Conservation (phyloP, 1,284 basidiomycete genomes). For the Fomitopsis pinicola region DNA sequence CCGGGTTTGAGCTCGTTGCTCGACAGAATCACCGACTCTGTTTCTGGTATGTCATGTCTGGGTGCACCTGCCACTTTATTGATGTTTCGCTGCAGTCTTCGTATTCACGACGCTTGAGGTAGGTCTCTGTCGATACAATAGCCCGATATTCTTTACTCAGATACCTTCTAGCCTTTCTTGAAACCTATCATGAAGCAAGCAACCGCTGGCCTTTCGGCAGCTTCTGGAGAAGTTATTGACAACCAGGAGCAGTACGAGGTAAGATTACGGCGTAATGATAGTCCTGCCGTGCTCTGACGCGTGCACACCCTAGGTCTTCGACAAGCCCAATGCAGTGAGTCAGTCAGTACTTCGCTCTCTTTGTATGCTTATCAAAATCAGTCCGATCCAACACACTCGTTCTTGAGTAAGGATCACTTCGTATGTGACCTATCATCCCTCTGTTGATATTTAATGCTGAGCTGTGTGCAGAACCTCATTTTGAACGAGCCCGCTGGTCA, state of each 20-base stretch:
- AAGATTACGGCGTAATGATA: neutral
- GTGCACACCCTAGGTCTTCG: slow-evolving; percentile 52
- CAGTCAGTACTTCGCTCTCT: rapidly evolving
- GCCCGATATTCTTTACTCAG: neutral
- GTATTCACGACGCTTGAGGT: slow-evolving; percentile 68
- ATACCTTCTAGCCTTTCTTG: slow-evolving; percentile 60
- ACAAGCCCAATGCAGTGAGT: slow-evolving; percentile 68
- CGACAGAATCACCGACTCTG: slow-evolving; percentile 79
- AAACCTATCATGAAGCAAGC: slow-evolving; percentile 69
- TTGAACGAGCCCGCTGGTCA: slow-evolving; percentile 79
- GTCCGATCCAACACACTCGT: slow-evolving; percentile 86
- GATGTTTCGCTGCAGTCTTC: slow-evolving; percentile 46
- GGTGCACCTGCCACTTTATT: neutral
- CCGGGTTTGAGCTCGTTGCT: slow-evolving; percentile 68
- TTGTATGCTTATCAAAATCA: slow-evolving; percentile 21
- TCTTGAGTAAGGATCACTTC: slow-evolving; percentile 79
- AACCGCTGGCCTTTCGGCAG: slow-evolving; percentile 53
- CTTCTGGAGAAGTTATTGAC: slow-evolving; percentile 76
- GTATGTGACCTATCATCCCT: slow-evolving; percentile 35
- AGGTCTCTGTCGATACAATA: neutral
- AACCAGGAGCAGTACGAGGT: slow-evolving; percentile 78
- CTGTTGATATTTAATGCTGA: neutral
- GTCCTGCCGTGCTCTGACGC: neutral
- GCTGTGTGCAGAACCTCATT: slow-evolving; percentile 51
- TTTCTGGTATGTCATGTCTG: slow-evolving; percentile 44